Base-by-base conservation (phyloP, 2,329 filamentous ascomycete genomes). In the Fusarium albidum region DNA sequence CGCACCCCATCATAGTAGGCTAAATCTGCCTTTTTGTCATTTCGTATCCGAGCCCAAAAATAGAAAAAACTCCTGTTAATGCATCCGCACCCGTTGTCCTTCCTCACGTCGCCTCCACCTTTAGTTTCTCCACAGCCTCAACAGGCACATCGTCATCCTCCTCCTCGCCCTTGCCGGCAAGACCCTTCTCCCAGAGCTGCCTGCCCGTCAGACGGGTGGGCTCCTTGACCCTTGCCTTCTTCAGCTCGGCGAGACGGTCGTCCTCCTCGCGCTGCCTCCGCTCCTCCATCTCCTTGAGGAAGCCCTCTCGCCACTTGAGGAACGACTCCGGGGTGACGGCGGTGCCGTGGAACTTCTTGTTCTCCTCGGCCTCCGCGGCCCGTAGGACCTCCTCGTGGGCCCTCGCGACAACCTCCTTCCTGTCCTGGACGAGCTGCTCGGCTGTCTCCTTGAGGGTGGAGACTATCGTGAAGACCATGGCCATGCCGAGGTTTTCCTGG, bases 381-480 rank as follows among this genome's bases (percentile, higher is more conserved):
- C 80, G 72, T 12, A 77, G 51, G 12, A 67, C 75, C 68, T 87
- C 84, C 61, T 89, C 85, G 4, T 78, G 76, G 35, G 68, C 80
- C 67, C 85, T 82, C 8, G 82, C 82, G 2, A 80, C 83, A 9
- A 80, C 89, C 52, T 85, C 84, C 68, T 87, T 85, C 38, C 95
- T 87, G 58, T 92, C 86, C 13, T 82, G 75, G 63, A 98, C 86
- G 52, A 99, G 82, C 64, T 87, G 82, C 77, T 99, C 95, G n/a
- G 93, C 94, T 44, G 84, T 82, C 53, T 99, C 95, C 71, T 97
- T 98, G 55, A 99, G 77, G 0, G 89, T 86, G 12, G 90, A 91
- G 47, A 96, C 89, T 18, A 99, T 79, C 0, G 94, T 92, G 75
- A 98, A 99, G 2, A 99, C 79, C 95, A 99, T 99, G 49, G 92